phyloP scores from a whole-genome alignment of 176 grass and related monocot genomes.

The Oryza meridionalis region DNA sequence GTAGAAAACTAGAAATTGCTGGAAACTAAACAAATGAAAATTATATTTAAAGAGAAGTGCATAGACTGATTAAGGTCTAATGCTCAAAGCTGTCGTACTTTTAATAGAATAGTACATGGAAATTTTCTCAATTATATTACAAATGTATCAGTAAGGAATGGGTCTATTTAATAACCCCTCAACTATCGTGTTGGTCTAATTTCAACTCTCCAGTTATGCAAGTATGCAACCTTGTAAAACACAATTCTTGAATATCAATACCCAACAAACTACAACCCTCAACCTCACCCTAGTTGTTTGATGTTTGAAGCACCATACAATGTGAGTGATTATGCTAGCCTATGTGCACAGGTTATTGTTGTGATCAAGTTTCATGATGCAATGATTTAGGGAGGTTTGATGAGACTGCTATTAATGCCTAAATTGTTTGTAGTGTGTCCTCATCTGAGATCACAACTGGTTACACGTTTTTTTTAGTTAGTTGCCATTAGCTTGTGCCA shows the following conservation, averaged over 20 bases:
- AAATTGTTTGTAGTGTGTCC: not conserved
- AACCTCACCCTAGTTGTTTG: not conserved
- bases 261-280: not conserved
- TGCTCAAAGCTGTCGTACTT: not conserved
- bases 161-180: not conserved
- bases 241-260: not conserved
- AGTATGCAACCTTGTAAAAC: not conserved
- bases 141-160: not conserved
- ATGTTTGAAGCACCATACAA: not conserved
- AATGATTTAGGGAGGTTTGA: not conserved
- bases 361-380: not conserved
- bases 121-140: not conserved
- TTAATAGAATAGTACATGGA: not conserved
- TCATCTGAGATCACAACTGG: not conserved
- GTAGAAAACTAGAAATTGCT: not conserved
- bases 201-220: not conserved
- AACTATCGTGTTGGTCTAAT: not conserved
- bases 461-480: not conserved
- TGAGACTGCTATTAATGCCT: not conserved
- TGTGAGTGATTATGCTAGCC: not conserved
- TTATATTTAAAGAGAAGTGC: not conserved
- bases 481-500: not conserved
- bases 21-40: not conserved
- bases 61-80: not conserved
- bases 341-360: not conserved